Base-by-base conservation (phyloP, 164 flowering plant genomes). In the Platanus orientalis region DNA sequence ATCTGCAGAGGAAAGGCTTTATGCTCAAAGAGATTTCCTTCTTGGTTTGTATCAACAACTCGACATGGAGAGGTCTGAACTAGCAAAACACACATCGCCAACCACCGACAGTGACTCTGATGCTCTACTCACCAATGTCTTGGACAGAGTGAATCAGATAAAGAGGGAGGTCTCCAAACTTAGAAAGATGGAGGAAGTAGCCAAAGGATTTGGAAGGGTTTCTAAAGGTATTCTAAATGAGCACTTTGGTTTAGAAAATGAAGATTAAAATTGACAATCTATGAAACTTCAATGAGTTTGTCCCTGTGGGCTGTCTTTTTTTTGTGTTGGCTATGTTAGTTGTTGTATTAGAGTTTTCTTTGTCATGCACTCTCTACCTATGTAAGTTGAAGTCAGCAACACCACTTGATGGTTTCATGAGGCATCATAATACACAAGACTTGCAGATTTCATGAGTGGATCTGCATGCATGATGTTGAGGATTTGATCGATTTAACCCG, bases 121-220 rank as follows among this genome's bases (percentile, higher is more conserved):
- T 63, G 56, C 36, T 20, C 67, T 78, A 26, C 64, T 70, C 30
- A 61, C 65, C 58, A 61, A 63, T 65, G 74, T 84, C 13, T 52
- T 60, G 60, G 57, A 56, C 27, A 79, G 74, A 72, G 73, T 61
- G 58, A 75, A 74, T 23, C 85, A 79, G 75, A 81, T 88, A 51
- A 84, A 79, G 57, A 69, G 34, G 32, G 91, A 88, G 68, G 47
- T 78, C 11, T 7, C 2, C 45, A 83, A 71, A 66, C 79, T 88
- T 45, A 76, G 62, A 68, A 78, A 74, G 27, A 86, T 88, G 93
- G 72, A 75, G 69, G 68, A 75, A 69, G 79, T 88, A 25, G 78
- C 73, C 27, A 79, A 67, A 20, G 89, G 91, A 54, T 83, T 85
- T 58, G 90, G 91, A 39, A 79, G 63, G 67, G 77, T 86, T 66